Base-by-base conservation (phyloP, 1,284 basidiomycete species). In the Mixia osmundae region DNA sequence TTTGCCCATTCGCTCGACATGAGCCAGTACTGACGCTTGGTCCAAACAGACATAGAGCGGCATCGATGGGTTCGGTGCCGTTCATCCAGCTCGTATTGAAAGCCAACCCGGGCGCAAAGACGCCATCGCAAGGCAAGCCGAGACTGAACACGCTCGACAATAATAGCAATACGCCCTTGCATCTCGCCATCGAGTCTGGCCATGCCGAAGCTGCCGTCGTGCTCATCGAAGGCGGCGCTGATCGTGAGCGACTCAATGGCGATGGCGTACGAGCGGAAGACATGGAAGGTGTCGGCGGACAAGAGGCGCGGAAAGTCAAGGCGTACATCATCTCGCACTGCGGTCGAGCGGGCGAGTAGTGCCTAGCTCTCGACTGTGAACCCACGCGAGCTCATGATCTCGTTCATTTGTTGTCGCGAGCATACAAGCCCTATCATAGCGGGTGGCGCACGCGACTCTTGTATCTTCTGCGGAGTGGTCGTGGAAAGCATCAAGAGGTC, bases 121-220 rank as follows among this genome's bases (percentile, higher is more conserved):
- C n/a, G n/a, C n/a, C n/a, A n/a, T 14, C 73, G 71, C 10, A 68
- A 70, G 51, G 71, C 72, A 85, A 85, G 55, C 70, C 77, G 24
- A 68, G 83, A 30, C 58, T 91, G 35, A 91, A 91, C 54, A 26
- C 42, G 15, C 31, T 36, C 18, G 46, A 45, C 38, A 44, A 44
- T 19, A 39, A 53, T 76, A 83, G 83, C 31, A 87, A 91, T 53
- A 89, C 85, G 1, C 80, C 85, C 1, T 61, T 94, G n/a, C 85
- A 94, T 62, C 69, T 94, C 28, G 83, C 85, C 5, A 73, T 94
- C 69, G 85, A 94, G 53, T 83, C 76, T 39, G 85, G 72, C 6
- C 78, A 91, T 51, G 85, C 78, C 19, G 74, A 80, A 54, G 76
- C 72, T 5, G 85, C 83, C 5, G 77, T 83, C 1, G 59, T 74